Conservation (phyloP, 805 yeast species). For the Candida maltosa region DNA sequence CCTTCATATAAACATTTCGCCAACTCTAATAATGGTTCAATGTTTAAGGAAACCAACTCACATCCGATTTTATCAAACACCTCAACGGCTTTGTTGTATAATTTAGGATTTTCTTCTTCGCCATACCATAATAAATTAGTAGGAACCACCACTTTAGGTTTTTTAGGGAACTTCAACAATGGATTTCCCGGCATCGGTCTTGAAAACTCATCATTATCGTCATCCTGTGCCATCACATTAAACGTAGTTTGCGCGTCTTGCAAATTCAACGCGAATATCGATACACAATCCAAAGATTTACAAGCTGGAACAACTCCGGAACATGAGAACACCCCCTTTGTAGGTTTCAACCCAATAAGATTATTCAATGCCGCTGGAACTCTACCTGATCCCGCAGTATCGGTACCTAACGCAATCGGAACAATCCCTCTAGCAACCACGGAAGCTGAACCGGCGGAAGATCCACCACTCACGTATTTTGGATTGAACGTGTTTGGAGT, state of each 20-base stretch:
- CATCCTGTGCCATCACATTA: conserved; percentile 68
- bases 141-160: conserved; percentile 77
- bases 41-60: conserved; percentile 60
- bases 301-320: conserved; percentile 97
- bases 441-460: conserved; percentile 93
- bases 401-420: conserved; percentile 89
- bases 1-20: conserved; percentile 93
- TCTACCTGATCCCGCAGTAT: conserved; percentile 97
- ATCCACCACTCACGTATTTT: conserved; percentile 89
- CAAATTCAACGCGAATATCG: conserved; percentile 74
- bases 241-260: conserved; percentile 81
- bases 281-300: conserved; percentile 88
- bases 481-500: conserved; percentile 76
- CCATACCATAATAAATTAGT: conserved; percentile 72
- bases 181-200: conserved; percentile 72
- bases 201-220: conserved; percentile 76
- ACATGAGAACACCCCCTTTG: conserved; percentile 83
- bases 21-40: conserved; percentile 69
- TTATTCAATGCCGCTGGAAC: conserved; percentile 96
- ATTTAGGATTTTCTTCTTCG: conserved; percentile 70
- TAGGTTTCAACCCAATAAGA: conserved; percentile 87
- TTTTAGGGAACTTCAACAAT: conserved; percentile 50
- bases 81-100: conserved; percentile 62
- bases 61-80: conserved; percentile 42
- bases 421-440: conserved; percentile 88